A percentile compares a stretch with the other conserved stretches of the same genome.
Conservation (phyloP, 164 flowering plant genomes). For the Echeveria elegans region DNA sequence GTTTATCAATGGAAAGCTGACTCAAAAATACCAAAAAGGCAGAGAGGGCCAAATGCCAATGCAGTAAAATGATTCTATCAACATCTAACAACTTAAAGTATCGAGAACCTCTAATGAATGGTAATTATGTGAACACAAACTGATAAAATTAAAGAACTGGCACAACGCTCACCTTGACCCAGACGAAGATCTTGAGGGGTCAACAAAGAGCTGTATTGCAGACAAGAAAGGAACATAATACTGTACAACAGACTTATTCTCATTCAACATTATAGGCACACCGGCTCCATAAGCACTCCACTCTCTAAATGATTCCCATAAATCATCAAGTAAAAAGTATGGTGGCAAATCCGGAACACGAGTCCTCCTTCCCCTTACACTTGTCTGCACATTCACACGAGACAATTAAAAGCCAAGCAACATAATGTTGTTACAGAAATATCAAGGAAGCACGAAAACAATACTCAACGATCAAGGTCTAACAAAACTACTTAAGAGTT, state of each 20-base stretch:
- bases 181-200: slow-evolving; percentile 24
- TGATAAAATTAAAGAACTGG: background rate
- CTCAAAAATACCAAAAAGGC: background rate
- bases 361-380: slow-evolving; percentile 28
- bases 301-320: slow-evolving; percentile 69
- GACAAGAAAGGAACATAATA: slow-evolving; percentile 77
- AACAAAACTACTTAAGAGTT: background rate
- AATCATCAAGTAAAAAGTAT: slow-evolving; percentile 52
- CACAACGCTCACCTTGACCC: slow-evolving; percentile 21
- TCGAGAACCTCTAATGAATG: background rate
- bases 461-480: too few species aligned
- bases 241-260: slow-evolving; percentile 46
- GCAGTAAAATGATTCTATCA: background rate
- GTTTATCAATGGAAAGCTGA: background rate
- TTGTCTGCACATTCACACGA: slow-evolving; percentile 22
- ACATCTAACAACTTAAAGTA: background rate
- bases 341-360: slow-evolving; percentile 25
- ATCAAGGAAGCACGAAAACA: background rate
- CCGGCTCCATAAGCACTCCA: slow-evolving; percentile 86
- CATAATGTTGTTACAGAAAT: background rate
- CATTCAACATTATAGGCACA: slow-evolving; percentile 51
- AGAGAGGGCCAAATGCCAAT: background rate
- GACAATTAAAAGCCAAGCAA: background rate
- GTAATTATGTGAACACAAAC: background rate
- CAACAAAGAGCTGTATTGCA: slow-evolving; percentile 56